Base-by-base conservation (phyloP, 306 rosid genomes). In the Pyrus communis region DNA sequence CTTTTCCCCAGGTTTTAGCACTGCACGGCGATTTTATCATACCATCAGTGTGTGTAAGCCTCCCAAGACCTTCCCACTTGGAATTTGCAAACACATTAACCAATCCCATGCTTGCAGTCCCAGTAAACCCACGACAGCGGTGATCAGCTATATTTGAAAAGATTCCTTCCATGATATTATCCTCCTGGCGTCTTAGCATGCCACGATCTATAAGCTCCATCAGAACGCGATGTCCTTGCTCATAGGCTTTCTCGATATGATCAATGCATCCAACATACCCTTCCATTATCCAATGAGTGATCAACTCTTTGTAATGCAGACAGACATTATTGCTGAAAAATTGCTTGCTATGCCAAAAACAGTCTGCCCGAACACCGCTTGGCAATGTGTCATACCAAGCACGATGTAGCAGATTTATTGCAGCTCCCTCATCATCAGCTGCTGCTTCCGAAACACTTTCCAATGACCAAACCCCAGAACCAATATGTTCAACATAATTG, bases 241-340 rank as follows among this genome's bases (percentile, higher is more conserved):
- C 52, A 30, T 84, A 84, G 15, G 70, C 79, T 57, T 84, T 28
- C 52, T 72, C 75, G 11, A 84, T 51, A 67, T 49, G 67, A 51
- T 71, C 76, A 45, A 40, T 4, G 21, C 17, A 33, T 65, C 71
- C 79, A 4, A 84, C 40, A 63, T 71, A 78, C 66, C 80, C 81
- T 78, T 84, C 88, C 59, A 84, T 57, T 75, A 84, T 81, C 88
- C 88, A 85, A 61, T 69, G 78, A 15, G 77, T 64, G 33, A 85
- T 85, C 77, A 82, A 71, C 54, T 79, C 85, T 33, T 79, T 78
- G 83, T 79, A 79, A 79, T 79, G 85, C 28, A 82, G 60, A 69
- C 82, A 70, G 52, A 27, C 31, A 28, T 72, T 67, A 14, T 40
- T 55, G 61, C 43, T 1, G 38, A 85, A 76, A 35, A 81, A 62